Evolutionary conservation across 495 filamentous ascomycete genomes (phyloP), one percentile per base, ranked within the genome.

Genomic region (Trichoderma virens): DNA sequence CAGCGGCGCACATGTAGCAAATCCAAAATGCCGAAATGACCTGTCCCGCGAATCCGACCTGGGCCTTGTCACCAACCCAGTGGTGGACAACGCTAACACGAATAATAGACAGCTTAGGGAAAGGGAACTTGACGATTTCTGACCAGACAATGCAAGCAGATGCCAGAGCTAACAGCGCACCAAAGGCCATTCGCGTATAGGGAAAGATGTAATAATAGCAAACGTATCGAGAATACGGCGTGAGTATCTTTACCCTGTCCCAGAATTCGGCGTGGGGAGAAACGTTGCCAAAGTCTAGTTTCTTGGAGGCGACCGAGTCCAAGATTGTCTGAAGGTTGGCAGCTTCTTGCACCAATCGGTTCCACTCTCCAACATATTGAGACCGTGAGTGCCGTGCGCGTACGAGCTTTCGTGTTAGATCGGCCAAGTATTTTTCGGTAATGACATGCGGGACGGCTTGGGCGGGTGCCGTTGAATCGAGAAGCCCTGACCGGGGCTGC

Each of bases 371-470:
- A 18, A 89, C 73, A 69, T 92, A 98, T 13, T 94, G 83, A 25
- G 88, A 81, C 59, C 91, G 90, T 64, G 88, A 88, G 72, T 98
- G 91, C 32, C 89, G 83, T 30, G 92, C 91, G 38, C 90, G 85
- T 56, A 87, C 85, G 3, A 97, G 79, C 65, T 89, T 87, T 61
- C 91, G 79, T 0, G 93, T 96, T 31, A 97, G 75, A 60, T 96
- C 91, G 62, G 94, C 94, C 64, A 98, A 78, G 72, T 96, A 98
- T 65, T 91, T 86, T 72, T 94, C 92, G 3, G 94, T 98, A 59
- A 98, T 91, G 25, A 98, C 87, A 18, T 88, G 85, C 2, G 93
- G 94, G 11, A 88, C 70, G 78, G 47, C 23, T 56, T 28, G 47
- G 67, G 71, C 35, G 73, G 43, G 75, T 45, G 71, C 67, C 20